A percentile compares a stretch with the other conserved stretches of the same genome.
phyloP scores from a whole-genome alignment of 83 land plant species.

The Isoetes engelmannii region DNA sequence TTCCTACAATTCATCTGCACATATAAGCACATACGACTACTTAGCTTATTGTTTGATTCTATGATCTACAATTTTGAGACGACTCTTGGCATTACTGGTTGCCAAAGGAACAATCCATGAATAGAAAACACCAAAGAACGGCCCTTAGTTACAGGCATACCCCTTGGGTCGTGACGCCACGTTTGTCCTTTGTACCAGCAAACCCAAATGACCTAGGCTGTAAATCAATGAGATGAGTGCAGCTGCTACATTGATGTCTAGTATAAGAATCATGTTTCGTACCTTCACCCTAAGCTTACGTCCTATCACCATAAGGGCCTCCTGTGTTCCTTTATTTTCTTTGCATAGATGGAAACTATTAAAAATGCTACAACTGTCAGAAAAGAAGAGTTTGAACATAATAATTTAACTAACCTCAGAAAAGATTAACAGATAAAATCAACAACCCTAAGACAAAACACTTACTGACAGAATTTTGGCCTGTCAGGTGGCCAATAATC shows the following conservation, averaged over 20 bases:
- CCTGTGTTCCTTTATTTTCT: constrained; percentile 95
- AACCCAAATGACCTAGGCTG: constrained; percentile 88
- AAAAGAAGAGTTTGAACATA: too few relatives aligned
- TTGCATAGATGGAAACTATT: constrained; percentile 82
- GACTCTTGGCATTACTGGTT: too few relatives aligned
- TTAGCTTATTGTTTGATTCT: too few relatives aligned
- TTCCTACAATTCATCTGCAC: neutral
- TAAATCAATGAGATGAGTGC: neutral
- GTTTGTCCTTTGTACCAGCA: constrained; percentile 97
- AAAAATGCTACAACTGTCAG: neutral
- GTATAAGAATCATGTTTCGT: neutral
- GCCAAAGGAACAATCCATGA: too few relatives aligned
- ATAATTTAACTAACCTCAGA: too few relatives aligned
- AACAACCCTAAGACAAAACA: constrained; percentile 20
- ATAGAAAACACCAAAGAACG: too few relatives aligned
- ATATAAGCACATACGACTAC: neutral
- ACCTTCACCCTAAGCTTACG: constrained; percentile 94
- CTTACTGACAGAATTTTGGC: constrained; percentile 27
- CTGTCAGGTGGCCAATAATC: constrained; percentile 62
- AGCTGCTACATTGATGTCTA: too few relatives aligned
- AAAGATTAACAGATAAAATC: neutral
- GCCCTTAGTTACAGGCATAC: constrained; percentile 23
- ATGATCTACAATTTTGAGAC: too few relatives aligned
- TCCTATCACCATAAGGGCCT: constrained; percentile 69
- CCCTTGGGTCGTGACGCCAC: constrained; percentile 84